Base-by-base conservation (phyloP, 2,329 filamentous ascomycete species). In the Sclerotinia borealis region DNA sequence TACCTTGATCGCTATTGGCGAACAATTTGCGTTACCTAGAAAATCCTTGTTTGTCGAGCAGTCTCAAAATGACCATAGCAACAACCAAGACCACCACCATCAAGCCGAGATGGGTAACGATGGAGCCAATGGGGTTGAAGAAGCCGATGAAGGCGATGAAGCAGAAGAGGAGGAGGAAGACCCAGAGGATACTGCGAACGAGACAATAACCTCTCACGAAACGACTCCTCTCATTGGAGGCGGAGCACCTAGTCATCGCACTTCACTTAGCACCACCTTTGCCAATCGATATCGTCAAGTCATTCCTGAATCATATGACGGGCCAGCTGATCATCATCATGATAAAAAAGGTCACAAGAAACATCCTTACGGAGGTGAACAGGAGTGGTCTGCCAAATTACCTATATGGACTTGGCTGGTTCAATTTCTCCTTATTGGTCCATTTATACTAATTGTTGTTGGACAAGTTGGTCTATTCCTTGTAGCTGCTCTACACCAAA, bases 331-430 rank as follows among this genome's bases (percentile, higher is more conserved):
- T 56, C 52, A 31, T 45, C 8, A n/a, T 34, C 61, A 70, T 64
- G 70, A 69, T 59, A 68, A 72, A 22, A 61, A 63, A 63, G 64
- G 74, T 70, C 75, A 70, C 48, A 75, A 72, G 70, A 76, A 76
- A 9, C 72, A 68, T 62, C 77, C 81, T 0, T 92, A 88, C 72
- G 83, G 84, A 15, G 79, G 85, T 60, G 95, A 98, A 73, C 95
- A 98, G 75, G 78, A 83, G 17, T 99, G 95, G 95, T 96, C 92
- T 59, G 83, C 83, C 4, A 82, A 82, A 43, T 78, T 98, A 61
- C 91, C 92, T 1, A 85, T 83, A 50, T 97, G 90, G 89, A 87
- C 90, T 22, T 99, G 95, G 95, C 76, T 95, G 48, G 70, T 96
- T 22, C 93, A 99, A 72, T 88, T 97, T 68, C 78, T 98, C 4